A percentile compares a stretch with the other conserved stretches of the same genome.
These are phyloP conservation scores for Globisporangium takayamanum DNA, from an alignment of 352 stramenopile genomes.

Conservation along the genomic window DNA sequence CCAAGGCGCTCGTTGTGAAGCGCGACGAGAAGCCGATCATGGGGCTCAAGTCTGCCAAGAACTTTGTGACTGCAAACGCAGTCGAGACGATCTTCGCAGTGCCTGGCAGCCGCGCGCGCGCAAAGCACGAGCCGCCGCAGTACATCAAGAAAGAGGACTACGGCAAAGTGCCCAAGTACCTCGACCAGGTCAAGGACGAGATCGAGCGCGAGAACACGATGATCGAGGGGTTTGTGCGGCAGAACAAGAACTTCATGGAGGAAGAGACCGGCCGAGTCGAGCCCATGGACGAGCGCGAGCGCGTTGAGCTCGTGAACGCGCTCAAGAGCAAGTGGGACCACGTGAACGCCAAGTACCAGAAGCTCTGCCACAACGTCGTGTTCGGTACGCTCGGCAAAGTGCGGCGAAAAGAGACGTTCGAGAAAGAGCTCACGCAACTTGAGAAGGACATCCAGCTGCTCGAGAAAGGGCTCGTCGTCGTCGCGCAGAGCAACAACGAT, in stretches of 20 bases:
- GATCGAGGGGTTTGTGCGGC: constrained; percentile 88
- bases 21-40: constrained; percentile 88
- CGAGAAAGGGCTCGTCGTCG: constrained; percentile 60
- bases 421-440: constrained; percentile 88
- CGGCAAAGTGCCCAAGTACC: constrained; percentile 88
- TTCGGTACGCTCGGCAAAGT: constrained; percentile 92
- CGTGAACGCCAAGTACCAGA: constrained; percentile 93
- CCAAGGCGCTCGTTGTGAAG: constrained; percentile 73
- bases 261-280: constrained; percentile 53
- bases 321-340: constrained; percentile 94
- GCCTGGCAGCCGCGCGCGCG: constrained; percentile 46
- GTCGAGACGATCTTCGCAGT: constrained; percentile 88
- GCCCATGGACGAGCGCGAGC: constrained; percentile 83
- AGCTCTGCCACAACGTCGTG: constrained; percentile 90
- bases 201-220: constrained; percentile 91
- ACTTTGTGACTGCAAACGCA: constrained; percentile 92
- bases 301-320: constrained; percentile 73
- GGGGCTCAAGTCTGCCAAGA: constrained; percentile 89
- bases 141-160: constrained; percentile 91
- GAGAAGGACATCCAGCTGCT: constrained; percentile 91
- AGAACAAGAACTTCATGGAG: constrained; percentile 85
- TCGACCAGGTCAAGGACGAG: constrained; percentile 89
- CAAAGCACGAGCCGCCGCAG: constrained; percentile 57
- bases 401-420: constrained; percentile 89
- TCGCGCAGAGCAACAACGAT: constrained; percentile 41